A percentile compares a stretch with the other conserved stretches of the same genome.
Evolutionary conservation across 192 early-diverging fungal species (phyloP).

Genomic region (Entophlyctis helioformis): DNA sequence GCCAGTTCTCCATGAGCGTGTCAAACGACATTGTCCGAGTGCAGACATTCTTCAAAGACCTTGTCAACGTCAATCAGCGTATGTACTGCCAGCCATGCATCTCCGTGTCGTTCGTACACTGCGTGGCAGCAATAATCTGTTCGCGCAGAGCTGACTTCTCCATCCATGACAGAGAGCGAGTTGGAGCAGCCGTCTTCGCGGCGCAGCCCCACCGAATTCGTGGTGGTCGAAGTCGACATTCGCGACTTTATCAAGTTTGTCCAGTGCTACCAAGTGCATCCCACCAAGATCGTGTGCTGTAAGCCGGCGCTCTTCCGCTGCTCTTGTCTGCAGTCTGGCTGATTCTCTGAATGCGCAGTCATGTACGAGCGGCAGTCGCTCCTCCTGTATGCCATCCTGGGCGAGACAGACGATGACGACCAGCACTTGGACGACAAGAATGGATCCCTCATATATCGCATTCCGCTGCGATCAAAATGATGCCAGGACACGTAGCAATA

Average conservation of each 20-base stretch:
- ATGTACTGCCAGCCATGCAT: background rate
- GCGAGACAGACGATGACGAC: no score
- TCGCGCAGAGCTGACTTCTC: constrained; percentile 9
- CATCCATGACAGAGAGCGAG: constrained; percentile 18
- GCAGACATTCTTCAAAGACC: constrained; percentile 44
- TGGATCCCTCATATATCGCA: no score
- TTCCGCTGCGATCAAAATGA: no score
- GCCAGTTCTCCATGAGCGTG: constrained; percentile 47
- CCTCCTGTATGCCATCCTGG: no score
- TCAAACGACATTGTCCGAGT: constrained; percentile 46
- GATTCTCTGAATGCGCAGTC: no score
- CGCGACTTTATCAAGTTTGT: constrained; percentile 68
- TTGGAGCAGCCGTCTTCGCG: constrained; percentile 9
- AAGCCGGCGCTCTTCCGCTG: no score
- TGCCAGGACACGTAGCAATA: no score
- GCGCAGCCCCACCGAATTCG: constrained; percentile 37
- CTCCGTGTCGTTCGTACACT: background rate
- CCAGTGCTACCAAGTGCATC: constrained; percentile 63
- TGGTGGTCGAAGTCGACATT: constrained; percentile 52
- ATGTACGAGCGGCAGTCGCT: no score
- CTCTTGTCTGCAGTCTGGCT: no score
- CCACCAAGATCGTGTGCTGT: constrained; percentile 69
- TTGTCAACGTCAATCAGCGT: constrained; percentile 50
- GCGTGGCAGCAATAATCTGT: background rate
- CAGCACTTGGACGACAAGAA: no score